phyloP scores from a whole-genome alignment of 1,284 basidiomycete species.

The Trichosporon sp. region DNA sequence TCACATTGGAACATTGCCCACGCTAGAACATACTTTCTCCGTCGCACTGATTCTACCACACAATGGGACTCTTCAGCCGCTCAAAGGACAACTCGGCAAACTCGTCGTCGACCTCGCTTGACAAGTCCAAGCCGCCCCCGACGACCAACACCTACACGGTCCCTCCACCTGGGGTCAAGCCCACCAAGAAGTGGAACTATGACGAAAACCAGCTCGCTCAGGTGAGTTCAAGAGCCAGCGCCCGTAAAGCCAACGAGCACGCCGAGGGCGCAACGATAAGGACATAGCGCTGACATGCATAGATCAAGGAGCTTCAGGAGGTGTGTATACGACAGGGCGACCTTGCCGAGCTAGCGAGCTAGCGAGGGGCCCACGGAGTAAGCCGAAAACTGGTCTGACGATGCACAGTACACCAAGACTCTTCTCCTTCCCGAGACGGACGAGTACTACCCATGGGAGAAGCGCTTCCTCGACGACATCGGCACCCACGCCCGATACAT shows the following conservation, averaged over 20 bases:
- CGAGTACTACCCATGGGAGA: conserved; percentile 67
- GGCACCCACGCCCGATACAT: conserved; percentile 74
- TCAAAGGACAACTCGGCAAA: background rate
- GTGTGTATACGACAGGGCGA: conserved; percentile 45
- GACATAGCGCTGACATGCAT: conserved; percentile 8
- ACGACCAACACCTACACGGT: conserved; percentile 12
- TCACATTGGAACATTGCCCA: background rate
- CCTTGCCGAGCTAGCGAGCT: background rate
- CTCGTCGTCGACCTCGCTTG: conserved; percentile 2
- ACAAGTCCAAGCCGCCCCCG: conserved; percentile 4
- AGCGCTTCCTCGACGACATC: conserved; percentile 63
- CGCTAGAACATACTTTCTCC: background rate
- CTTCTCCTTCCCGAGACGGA: conserved; percentile 61
- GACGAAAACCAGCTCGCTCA: conserved; percentile 57
- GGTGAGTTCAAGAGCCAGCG: conserved; percentile 31
- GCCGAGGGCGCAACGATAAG: background rate
- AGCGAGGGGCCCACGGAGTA: background rate
- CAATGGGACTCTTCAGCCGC: conserved; percentile 14
- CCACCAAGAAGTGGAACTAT: conserved; percentile 57
- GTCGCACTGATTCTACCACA: background rate
- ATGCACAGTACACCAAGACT: conserved; percentile 59
- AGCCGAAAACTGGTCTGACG: background rate
- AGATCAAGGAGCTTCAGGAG: conserved; percentile 60
- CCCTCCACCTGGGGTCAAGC: conserved; percentile 8
- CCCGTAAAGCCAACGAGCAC: background rate